These are phyloP conservation scores for Candida bentonensis DNA, from an alignment of 805 yeast species.

Conservation along the genomic window DNA sequence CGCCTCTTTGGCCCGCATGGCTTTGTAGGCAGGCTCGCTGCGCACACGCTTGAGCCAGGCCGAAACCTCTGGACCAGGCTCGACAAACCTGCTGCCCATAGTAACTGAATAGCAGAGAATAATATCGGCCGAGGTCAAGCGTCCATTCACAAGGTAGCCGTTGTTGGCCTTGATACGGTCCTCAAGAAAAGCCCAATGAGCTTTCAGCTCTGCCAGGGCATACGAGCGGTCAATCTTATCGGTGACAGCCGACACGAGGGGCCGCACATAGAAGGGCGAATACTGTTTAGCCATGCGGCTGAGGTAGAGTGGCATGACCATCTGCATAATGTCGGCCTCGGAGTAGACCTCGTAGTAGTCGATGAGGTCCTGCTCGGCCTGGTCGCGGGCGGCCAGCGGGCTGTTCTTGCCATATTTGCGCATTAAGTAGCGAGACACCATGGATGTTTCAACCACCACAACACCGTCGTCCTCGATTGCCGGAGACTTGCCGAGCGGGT, in stretches of 20 bases:
- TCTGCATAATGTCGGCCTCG: conserved; percentile 51
- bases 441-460: conserved; percentile 45
- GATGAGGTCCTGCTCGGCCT: conserved; percentile 28
- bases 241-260: conserved; percentile 28
- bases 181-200: conserved; percentile 30
- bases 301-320: conserved; percentile 25
- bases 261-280: conserved; percentile 10
- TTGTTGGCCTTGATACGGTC: conserved; percentile 26
- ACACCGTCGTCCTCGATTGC: conserved; percentile 33
- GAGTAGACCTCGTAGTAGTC: conserved; percentile 40
- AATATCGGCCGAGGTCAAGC: conserved; percentile 48
- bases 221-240: conserved; percentile 34
- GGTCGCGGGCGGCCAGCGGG: conserved; percentile 25
- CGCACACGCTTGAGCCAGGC: background rate
- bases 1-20: too few relatives aligned
- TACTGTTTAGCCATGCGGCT: conserved; percentile 19
- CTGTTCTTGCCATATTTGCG: conserved; percentile 32
- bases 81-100: background rate
- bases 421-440: conserved; percentile 39
- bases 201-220: conserved; percentile 33
- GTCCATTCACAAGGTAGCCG: conserved; percentile 49
- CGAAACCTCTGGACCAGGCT: background rate
- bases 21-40: background rate
- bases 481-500: conserved; percentile 55
- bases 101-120: conserved; percentile 14